Percentiles rank a stretch among this genome's conserved stretches.
phyloP scores from a whole-genome alignment of 2,329 filamentous ascomycete genomes.

The Chaetoscypha palmicola region DNA sequence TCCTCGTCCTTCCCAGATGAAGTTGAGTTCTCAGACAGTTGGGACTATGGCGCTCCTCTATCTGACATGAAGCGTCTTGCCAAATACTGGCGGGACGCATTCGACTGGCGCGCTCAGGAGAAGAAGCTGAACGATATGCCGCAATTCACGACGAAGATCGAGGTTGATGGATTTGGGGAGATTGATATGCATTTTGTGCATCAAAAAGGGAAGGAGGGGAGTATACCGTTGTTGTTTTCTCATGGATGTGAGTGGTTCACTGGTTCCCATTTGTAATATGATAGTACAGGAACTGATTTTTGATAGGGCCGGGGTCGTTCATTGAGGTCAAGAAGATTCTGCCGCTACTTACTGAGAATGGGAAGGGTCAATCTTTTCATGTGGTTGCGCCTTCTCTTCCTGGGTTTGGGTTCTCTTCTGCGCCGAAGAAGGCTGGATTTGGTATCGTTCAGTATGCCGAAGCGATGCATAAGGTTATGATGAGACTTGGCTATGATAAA shows the following conservation, averaged over 20 bases:
- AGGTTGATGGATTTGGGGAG: constrained; percentile 50
- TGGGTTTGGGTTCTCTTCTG: constrained; percentile 41
- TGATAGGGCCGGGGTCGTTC: constrained; percentile 54
- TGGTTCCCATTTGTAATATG: background rate
- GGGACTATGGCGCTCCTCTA: constrained; percentile 7
- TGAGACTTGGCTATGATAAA: constrained; percentile 54
- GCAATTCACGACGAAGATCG: constrained; percentile 34
- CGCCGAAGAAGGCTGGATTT: constrained; percentile 40
- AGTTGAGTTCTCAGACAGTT: constrained; percentile 8
- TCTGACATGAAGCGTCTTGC: constrained; percentile 8
- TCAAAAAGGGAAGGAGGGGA: constrained; percentile 43
- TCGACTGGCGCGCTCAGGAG: constrained; percentile 21
- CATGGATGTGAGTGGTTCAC: constrained; percentile 42
- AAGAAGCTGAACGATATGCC: constrained; percentile 9
- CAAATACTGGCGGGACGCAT: constrained; percentile 16
- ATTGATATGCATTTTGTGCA: constrained; percentile 60
- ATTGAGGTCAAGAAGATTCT: constrained; percentile 60
- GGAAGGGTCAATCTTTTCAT: constrained; percentile 16
- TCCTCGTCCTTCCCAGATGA: constrained; percentile 6
- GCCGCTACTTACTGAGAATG: constrained; percentile 31
- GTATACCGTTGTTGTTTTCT: constrained; percentile 60
- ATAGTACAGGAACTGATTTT: background rate
- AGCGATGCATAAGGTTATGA: constrained; percentile 60
- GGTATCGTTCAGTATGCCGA: constrained; percentile 57
- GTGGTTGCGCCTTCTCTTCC: constrained; percentile 51